phyloP scores from a whole-genome alignment of 441 rosid species.

The Erysimum pusillum region DNA sequence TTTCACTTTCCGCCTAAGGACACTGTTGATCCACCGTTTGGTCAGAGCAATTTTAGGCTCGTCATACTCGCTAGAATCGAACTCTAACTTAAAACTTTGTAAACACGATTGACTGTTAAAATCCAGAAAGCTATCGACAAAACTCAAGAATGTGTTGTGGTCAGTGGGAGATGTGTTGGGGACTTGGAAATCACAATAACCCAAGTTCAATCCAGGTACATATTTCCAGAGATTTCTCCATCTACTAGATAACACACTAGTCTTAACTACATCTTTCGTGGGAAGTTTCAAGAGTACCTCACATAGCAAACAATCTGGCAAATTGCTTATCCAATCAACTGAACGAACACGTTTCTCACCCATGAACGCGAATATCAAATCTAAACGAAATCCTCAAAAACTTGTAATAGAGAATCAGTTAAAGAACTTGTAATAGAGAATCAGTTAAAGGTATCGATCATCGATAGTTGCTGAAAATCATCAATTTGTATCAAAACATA shows the following conservation, averaged over 20 bases:
- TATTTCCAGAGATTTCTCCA: slow-evolving; percentile 36
- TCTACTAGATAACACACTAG: slow-evolving; percentile 22
- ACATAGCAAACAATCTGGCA: slow-evolving; percentile 28
- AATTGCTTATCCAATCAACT: slow-evolving; percentile 20
- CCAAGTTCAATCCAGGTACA: slow-evolving; percentile 22
- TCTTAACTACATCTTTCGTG: slow-evolving; percentile 26
- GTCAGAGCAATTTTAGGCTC: background rate
- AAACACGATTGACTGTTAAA: background rate
- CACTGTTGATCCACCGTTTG: background rate
- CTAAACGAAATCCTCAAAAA: background rate
- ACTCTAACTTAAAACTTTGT: background rate
- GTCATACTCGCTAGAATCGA: background rate
- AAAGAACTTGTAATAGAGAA: background rate
- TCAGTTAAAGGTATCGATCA: background rate
- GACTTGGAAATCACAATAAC: background rate
- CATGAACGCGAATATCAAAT: background rate
- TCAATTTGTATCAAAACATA: too few species aligned
- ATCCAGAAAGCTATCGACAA: slow-evolving; percentile 16
- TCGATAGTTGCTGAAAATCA: background rate
- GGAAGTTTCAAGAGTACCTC: slow-evolving; percentile 8
- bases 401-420: too few species aligned
- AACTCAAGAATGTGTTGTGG: background rate
- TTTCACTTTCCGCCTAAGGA: background rate
- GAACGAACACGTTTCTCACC: slow-evolving; percentile 18
- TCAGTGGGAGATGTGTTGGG: background rate